Evolutionary conservation across 108 stramenopile genomes (phyloP).

Genomic region (Fistulifera solaris): DNA sequence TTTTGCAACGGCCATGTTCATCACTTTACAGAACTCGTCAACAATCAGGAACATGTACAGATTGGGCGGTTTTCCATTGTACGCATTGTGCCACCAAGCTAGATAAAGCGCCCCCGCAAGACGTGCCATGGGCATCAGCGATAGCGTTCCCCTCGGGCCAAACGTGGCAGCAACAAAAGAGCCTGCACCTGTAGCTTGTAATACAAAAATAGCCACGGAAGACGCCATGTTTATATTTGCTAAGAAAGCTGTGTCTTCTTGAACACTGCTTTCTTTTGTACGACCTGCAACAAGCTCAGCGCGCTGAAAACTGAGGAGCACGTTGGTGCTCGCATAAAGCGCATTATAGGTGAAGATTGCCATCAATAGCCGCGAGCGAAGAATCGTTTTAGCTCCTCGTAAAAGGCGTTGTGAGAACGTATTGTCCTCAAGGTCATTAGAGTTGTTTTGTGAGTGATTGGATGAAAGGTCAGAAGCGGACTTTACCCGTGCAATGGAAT

Average conservation of each 20-base stretch:
- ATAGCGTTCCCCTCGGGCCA: constrained; percentile 65
- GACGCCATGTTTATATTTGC: constrained; percentile 81
- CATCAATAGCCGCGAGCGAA: constrained; percentile 77
- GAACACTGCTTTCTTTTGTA: constrained; percentile 22
- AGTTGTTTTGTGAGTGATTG: not conserved
- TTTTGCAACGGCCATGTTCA: constrained; percentile 83
- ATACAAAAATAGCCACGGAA: constrained; percentile 67
- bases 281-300: constrained; percentile 77
- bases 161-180: constrained; percentile 53
- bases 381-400: constrained; percentile 74
- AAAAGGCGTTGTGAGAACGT: constrained; percentile 77
- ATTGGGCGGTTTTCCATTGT: constrained; percentile 62
- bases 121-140: constrained; percentile 74
- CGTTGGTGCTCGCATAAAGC: constrained; percentile 69
- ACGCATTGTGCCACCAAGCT: constrained; percentile 72
- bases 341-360: constrained; percentile 91
- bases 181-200: constrained; percentile 75
- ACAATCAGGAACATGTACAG: constrained; percentile 67
- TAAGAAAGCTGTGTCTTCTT: constrained; percentile 76
- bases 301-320: constrained; percentile 78
- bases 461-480: constrained; percentile 9
- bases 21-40: constrained; percentile 82
- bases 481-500: constrained; percentile 29
- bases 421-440: constrained; percentile 34
- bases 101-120: constrained; percentile 49